phyloP scores from a whole-genome alignment of 148 eudicot genomes.

The Amaranthus palmeri region DNA sequence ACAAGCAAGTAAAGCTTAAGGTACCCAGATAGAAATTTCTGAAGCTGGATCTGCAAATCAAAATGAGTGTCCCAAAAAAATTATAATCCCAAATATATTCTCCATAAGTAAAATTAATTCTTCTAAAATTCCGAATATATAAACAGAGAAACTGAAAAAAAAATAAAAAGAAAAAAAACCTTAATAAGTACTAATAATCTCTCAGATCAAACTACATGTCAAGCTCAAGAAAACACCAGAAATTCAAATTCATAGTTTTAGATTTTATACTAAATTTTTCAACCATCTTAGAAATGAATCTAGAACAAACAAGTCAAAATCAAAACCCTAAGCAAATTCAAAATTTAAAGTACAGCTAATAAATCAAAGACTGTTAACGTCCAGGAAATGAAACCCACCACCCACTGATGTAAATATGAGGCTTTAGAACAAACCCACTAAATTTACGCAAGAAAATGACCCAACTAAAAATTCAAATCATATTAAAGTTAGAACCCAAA shows the following conservation, averaged over 20 bases:
- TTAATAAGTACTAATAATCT: too few species aligned
- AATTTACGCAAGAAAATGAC: slow-evolving; percentile 13
- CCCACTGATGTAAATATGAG: slow-evolving; percentile 8
- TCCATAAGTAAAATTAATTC: background rate
- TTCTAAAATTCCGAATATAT: slow-evolving; percentile 10
- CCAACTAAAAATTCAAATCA: slow-evolving; percentile 22
- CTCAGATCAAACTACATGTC: background rate
- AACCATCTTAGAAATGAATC: slow-evolving; percentile 1
- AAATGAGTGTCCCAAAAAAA: background rate
- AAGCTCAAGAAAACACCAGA: background rate
- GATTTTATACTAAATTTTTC: background rate
- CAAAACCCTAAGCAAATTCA: slow-evolving; percentile 23
- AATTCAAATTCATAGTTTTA: slow-evolving; percentile 1
- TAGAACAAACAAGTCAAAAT: background rate
- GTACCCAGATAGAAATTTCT: slow-evolving; percentile 21
- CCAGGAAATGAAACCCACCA: slow-evolving; percentile 4
- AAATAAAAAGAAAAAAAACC: too few species aligned
- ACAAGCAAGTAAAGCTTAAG: slow-evolving; percentile 21
- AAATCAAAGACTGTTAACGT: slow-evolving; percentile 11
- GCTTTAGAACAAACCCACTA: slow-evolving; percentile 19
- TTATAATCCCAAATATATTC: slow-evolving; percentile 1
- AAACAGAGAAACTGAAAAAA: too few species aligned
- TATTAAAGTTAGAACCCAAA: background rate
- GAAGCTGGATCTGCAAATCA: slow-evolving; percentile 35
- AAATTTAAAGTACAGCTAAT: background rate